A percentile compares a stretch with the other conserved stretches of the same genome.
Evolutionary conservation across 805 yeast species (phyloP).

Genomic region (Tetrapisispora taiwanensis): DNA sequence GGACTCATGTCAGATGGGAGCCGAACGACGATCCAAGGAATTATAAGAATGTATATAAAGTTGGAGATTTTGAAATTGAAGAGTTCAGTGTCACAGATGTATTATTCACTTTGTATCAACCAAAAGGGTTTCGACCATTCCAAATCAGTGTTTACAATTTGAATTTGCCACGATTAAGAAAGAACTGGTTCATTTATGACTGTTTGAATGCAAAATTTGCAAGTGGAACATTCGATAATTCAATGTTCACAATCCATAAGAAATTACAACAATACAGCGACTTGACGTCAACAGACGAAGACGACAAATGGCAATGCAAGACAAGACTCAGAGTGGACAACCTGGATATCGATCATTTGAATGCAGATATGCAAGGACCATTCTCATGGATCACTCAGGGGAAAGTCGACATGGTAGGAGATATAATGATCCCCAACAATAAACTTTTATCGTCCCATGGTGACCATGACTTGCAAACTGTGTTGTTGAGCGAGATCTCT

Average conservation of each 20-base stretch:
- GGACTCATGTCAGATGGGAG: constrained; percentile 79
- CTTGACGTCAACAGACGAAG: background rate
- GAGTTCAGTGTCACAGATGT: constrained; percentile 77
- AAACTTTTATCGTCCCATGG: background rate
- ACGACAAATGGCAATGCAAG: constrained; percentile 40
- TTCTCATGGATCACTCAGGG: constrained; percentile 96
- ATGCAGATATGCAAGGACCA: constrained; percentile 85
- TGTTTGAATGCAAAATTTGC: constrained; percentile 71
- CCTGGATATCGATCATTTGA: constrained; percentile 77
- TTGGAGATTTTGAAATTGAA: constrained; percentile 91
- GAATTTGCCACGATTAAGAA: constrained; percentile 67
- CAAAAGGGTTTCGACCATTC: constrained; percentile 70
- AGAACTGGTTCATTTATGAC: constrained; percentile 91
- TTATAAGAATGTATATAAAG: constrained; percentile 59
- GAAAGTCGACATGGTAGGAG: constrained; percentile 87
- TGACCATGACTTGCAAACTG: background rate
- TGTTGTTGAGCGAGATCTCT: background rate
- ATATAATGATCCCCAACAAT: constrained; percentile 62
- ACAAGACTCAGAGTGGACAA: constrained; percentile 80
- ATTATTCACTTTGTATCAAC: constrained; percentile 72
- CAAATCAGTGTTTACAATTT: constrained; percentile 82
- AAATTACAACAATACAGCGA: constrained; percentile 7
- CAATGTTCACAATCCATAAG: constrained; percentile 84
- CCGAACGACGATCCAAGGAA: constrained; percentile 75
- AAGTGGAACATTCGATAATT: constrained; percentile 87